Conservation (phyloP, 345 rosid species). For the Arabidopsis arenosa region DNA sequence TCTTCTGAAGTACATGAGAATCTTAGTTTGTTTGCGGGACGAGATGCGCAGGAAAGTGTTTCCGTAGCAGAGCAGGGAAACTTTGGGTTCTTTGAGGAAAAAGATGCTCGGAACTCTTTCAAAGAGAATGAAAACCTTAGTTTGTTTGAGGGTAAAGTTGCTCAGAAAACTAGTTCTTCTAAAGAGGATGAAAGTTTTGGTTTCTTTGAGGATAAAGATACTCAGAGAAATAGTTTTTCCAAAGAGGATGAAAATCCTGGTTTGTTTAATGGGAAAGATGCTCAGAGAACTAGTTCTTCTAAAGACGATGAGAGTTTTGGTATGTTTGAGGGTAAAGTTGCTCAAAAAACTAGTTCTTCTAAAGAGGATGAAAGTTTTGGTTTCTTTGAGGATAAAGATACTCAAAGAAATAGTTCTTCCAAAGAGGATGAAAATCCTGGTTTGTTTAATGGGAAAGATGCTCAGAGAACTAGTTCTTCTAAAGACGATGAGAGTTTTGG, state of each 20-base stretch:
- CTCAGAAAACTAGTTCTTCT: constrained; percentile 17
- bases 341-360: constrained; percentile 17
- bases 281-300: constrained; percentile 36
- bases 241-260: constrained; percentile 32
- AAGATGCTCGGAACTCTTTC: not conserved
- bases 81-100: constrained; percentile 47
- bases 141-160: constrained; percentile 31
- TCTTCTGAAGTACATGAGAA: constrained; percentile 26
- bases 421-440: constrained; percentile 32
- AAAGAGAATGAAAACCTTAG: constrained; percentile 34
- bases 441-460: constrained; percentile 46
- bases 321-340: constrained; percentile 37
- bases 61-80: constrained; percentile 36
- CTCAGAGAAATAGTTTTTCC: constrained; percentile 36
- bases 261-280: constrained; percentile 46
- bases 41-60: constrained; percentile 35
- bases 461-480: constrained; percentile 36
- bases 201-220: constrained; percentile 41
- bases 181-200: constrained; percentile 39
- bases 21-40: constrained; percentile 48
- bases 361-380: constrained; percentile 39
- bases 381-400: constrained; percentile 41
- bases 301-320: constrained; percentile 34
- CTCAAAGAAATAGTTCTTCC: constrained; percentile 35
- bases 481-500: constrained; percentile 34